A percentile compares a stretch with the other conserved stretches of the same genome.
Evolutionary conservation across 2,329 filamentous ascomycete genomes (phyloP).

Genomic region (Zasmidium cellare): DNA sequence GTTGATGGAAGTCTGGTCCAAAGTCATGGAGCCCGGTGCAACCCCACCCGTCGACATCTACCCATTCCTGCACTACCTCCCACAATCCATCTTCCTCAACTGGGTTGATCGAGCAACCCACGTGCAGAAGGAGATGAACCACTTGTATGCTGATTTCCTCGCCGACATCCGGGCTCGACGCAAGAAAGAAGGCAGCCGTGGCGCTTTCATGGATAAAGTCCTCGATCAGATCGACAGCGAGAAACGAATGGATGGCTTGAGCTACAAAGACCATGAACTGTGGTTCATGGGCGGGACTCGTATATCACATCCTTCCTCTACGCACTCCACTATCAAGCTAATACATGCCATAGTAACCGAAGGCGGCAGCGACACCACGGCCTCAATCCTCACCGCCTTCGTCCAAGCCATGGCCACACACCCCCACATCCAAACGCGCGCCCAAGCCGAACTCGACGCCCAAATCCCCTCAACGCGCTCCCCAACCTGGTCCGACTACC

Average conservation of each 20-base stretch:
- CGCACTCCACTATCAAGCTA: too few relatives aligned
- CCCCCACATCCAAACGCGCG: conserved; percentile 31
- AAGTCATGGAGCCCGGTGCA: conserved; percentile 48
- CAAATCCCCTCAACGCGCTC: conserved; percentile 28
- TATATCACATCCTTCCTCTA: neutral
- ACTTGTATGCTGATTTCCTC: conserved; percentile 42
- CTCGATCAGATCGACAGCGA: conserved; percentile 37
- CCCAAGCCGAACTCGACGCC: conserved; percentile 35
- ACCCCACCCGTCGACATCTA: conserved; percentile 54
- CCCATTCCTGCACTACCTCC: conserved; percentile 46
- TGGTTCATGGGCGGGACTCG: conserved; percentile 39
- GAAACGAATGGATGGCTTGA: conserved; percentile 18
- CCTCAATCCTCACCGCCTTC: conserved; percentile 38
- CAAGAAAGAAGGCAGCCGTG: conserved; percentile 23
- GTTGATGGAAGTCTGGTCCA: conserved; percentile 46
- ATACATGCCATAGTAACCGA: conserved; percentile 33
- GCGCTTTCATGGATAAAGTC: conserved; percentile 43
- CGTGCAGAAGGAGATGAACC: conserved; percentile 44
- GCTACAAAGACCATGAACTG: conserved; percentile 35
- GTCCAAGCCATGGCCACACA: conserved; percentile 36
- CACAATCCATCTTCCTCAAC: conserved; percentile 42
- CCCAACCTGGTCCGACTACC: conserved; percentile 35
- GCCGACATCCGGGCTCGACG: conserved; percentile 38
- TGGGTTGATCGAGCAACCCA: conserved; percentile 40
- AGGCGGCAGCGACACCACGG: conserved; percentile 30